Evolutionary conservation across 768 basidiomycete genomes (phyloP).

Genomic region (Boletus sensibilis): DNA sequence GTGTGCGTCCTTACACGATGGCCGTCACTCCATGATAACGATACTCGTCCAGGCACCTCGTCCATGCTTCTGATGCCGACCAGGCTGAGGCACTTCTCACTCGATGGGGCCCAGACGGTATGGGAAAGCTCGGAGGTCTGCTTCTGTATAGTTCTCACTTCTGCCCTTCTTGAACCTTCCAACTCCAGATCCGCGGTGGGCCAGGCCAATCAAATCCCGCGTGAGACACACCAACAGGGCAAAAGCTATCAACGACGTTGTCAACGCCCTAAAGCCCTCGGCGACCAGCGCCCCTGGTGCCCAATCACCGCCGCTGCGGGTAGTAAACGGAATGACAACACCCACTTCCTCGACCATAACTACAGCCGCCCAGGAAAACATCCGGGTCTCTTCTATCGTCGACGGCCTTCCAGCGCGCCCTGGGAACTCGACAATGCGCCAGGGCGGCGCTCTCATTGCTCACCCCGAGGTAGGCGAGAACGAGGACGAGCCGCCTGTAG

Average conservation of each 20-base stretch:
- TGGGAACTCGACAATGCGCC: slow-evolving; percentile 59
- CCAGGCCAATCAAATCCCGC: slow-evolving; percentile 79
- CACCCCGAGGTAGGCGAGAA: slow-evolving; percentile 68
- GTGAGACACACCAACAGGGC: slow-evolving; percentile 67
- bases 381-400: slow-evolving; percentile 41
- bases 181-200: slow-evolving; percentile 80
- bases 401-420: slow-evolving; percentile 54
- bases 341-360: slow-evolving; percentile 70
- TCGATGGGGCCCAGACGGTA: slow-evolving; percentile 85
- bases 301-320: slow-evolving; percentile 58
- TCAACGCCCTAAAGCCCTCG: slow-evolving; percentile 64
- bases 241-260: slow-evolving; percentile 73
- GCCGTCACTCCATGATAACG: slow-evolving; percentile 18
- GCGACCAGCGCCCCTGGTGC: slow-evolving; percentile 41
- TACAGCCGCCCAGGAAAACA: slow-evolving; percentile 72
- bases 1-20: slow-evolving; percentile 54
- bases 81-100: slow-evolving; percentile 84
- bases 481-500: slow-evolving; percentile 42
- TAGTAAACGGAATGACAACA: slow-evolving; percentile 76
- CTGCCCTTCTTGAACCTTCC: slow-evolving; percentile 24
- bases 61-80: slow-evolving; percentile 89
- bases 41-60: slow-evolving; percentile 62
- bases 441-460: slow-evolving; percentile 56
- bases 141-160: slow-evolving; percentile 11
- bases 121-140: slow-evolving; percentile 86